These are phyloP conservation scores for Hypoxylon fuscum DNA, from an alignment of 495 filamentous ascomycete genomes.

Conservation along the genomic window DNA sequence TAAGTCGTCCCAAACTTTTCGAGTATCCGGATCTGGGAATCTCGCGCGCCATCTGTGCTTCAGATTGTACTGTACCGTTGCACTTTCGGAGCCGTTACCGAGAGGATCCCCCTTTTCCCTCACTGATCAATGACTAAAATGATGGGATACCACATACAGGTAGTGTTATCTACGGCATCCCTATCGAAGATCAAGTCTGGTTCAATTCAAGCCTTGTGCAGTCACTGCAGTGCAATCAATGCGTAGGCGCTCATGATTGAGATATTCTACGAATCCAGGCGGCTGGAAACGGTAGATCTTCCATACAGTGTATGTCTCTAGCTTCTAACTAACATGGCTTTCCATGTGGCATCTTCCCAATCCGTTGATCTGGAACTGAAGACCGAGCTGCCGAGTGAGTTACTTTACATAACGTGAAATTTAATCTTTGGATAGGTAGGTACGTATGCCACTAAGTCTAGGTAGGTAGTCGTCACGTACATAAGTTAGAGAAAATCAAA, in stretches of 20 bases:
- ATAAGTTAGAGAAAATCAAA: too few relatives aligned
- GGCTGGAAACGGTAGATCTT: conserved; percentile 14
- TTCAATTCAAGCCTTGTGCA: conserved; percentile 13
- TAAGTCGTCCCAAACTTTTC: conserved; percentile 4
- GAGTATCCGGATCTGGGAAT: conserved; percentile 17
- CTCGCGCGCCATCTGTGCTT: conserved; percentile 23
- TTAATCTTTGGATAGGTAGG: too few relatives aligned
- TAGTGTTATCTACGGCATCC: neutral
- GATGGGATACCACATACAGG: neutral
- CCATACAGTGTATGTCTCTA: neutral
- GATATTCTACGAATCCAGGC: conserved; percentile 20
- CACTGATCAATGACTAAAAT: neutral
- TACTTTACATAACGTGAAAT: too few relatives aligned
- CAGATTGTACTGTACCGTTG: conserved; percentile 21
- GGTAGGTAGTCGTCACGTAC: too few relatives aligned
- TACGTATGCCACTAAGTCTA: too few relatives aligned
- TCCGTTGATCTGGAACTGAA: too few relatives aligned
- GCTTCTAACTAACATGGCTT: too few relatives aligned
- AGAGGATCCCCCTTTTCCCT: conserved; percentile 20
- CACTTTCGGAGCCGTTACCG: conserved; percentile 25
- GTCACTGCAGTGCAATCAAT: conserved; percentile 3
- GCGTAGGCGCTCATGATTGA: neutral
- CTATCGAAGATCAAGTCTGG: conserved; percentile 14
- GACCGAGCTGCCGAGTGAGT: too few relatives aligned
- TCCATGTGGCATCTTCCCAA: too few relatives aligned